Base-by-base conservation (phyloP, 148 eudicot species). In the Amaranthus palmeri region DNA sequence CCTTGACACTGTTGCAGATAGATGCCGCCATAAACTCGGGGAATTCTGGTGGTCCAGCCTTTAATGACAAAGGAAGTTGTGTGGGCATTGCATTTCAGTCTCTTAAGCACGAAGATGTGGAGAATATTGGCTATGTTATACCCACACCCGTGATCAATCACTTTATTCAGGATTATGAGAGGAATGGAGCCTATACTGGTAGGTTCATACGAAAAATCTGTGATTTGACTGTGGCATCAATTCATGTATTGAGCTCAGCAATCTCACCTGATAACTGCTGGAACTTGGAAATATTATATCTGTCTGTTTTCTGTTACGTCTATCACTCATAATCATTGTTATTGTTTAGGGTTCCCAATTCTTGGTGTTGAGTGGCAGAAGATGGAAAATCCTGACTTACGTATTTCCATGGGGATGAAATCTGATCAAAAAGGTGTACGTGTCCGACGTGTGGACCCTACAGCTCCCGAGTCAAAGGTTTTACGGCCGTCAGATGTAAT, bases 21-120 rank as follows among this genome's bases (percentile, higher is more conserved):
- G 97, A 92, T 87, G 97, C 97, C 66, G 97, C 97, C 65, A 92
- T 92, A 53, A 92, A 92, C 81, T 89, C 97, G 46, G 97, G 97
- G 67, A 92, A 92, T 81, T 92, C 97, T 57, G 97, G 97, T 54
- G 97, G 97, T 50, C 97, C 97, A 54, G 95, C 97, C 43, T 92
- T 89, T 73, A 92, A 83, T 69, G 90, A 87, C 71, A 87, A 80
- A 80, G 97, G 97, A 51, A 86, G 75, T 25, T 92, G 97, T 83
- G 95, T 92, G 4, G 97, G 97, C 49, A 92, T 92, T 77, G 97
- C 97, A 55, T 92, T 92, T 78, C 97, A 92, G 83, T 92, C 97
- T 44, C 90, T 92, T 40, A 92, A 89, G 76, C 95, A 92, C 78
- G 97, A 89, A 46, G 97, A 92, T 69, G 97, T 65, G 3, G 97